Evolutionary conservation across 495 filamentous ascomycete genomes (phyloP).

Genomic region (Halenospora varia): DNA sequence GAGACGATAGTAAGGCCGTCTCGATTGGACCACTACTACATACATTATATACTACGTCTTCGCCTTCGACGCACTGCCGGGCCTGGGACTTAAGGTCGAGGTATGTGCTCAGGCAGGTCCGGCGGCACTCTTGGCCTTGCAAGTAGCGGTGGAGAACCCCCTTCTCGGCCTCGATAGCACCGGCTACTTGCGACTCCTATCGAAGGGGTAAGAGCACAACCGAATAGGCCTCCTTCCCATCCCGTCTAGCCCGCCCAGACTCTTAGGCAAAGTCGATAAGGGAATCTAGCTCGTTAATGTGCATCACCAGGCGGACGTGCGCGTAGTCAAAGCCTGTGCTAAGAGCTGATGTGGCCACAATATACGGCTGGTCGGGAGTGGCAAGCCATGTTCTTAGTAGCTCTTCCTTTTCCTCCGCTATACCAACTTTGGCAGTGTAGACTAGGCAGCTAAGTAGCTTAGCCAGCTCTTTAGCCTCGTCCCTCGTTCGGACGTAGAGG

Average conservation of each 20-base stretch:
- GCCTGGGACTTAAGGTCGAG: background rate
- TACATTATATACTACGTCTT: background rate
- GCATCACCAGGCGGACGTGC: background rate
- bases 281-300: background rate
- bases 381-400: background rate
- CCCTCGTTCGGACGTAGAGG: slow-evolving; percentile 1
- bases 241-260: background rate
- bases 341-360: background rate
- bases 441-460: background rate
- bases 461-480: background rate
- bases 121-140: background rate
- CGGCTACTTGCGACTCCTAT: background rate
- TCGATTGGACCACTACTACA: background rate
- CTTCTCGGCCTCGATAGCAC: background rate
- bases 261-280: background rate
- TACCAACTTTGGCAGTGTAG: background rate
- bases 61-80: background rate
- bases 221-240: background rate
- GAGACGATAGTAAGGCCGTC: background rate
- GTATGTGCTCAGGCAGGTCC: background rate
- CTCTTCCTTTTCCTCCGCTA: background rate
- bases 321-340: background rate
- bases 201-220: background rate
- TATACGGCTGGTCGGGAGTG: background rate
- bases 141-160: background rate